A percentile compares a stretch with the other conserved stretches of the same genome.
Conservation (phyloP, 164 flowering plant species). For the Cinnamomum micranthum region DNA sequence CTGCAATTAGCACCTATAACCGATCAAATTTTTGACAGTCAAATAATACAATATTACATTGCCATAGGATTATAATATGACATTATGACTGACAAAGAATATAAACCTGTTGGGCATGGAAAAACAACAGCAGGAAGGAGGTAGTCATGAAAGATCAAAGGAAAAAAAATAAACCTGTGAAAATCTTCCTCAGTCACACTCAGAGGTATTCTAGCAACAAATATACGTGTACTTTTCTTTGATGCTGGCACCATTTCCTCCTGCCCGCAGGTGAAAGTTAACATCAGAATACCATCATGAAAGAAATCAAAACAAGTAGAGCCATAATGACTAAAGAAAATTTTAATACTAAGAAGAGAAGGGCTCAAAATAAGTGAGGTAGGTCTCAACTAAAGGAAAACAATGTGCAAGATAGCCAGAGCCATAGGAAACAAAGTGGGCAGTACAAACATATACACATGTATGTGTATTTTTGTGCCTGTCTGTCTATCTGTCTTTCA, state of each 20-base stretch:
- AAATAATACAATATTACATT: conserved; percentile 11
- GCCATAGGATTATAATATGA: neutral
- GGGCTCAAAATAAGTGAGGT: neutral
- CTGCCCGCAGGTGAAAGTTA: conserved; percentile 10
- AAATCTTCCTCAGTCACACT: conserved; percentile 35
- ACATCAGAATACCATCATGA: neutral
- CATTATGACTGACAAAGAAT: neutral
- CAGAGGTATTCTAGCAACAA: conserved; percentile 38
- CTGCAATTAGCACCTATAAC: conserved; percentile 18
- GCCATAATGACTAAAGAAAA: neutral
- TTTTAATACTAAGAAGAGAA: neutral
- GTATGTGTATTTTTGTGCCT: no score
- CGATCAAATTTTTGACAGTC: conserved; percentile 17
- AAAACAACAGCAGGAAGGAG: neutral
- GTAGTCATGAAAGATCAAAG: neutral
- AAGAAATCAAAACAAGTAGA: neutral
- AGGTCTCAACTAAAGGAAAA: neutral
- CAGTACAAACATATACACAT: no score
- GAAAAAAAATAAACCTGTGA: conserved; percentile 21
- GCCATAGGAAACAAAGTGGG: neutral
- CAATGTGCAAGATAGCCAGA: neutral
- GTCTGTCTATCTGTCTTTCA: no score
- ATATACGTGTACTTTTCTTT: conserved; percentile 30
- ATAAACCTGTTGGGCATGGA: neutral
- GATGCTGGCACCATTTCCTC: conserved; percentile 32